phyloP scores from a whole-genome alignment of 768 basidiomycete genomes.

The Lentinula lateritia region DNA sequence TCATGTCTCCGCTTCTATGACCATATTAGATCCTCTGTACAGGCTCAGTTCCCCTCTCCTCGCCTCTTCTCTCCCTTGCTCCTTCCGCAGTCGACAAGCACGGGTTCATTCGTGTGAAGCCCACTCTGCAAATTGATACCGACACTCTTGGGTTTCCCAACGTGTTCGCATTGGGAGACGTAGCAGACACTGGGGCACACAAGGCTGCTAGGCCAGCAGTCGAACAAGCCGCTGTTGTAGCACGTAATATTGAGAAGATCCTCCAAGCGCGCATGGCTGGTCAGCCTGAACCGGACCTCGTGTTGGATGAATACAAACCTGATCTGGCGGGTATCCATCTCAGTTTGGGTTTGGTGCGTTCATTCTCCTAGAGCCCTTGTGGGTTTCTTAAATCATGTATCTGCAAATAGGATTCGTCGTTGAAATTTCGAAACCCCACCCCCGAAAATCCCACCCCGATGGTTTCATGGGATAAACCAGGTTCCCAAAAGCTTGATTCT shows the following conservation, averaged over 20 bases:
- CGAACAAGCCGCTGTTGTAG: slow-evolving; percentile 6
- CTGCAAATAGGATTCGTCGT: not conserved
- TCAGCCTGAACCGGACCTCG: not conserved
- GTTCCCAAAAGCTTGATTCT: not conserved
- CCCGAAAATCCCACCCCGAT: not conserved
- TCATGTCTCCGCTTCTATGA: not conserved
- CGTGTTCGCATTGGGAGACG: slow-evolving; percentile 11
- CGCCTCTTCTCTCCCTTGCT: slow-evolving; percentile 9
- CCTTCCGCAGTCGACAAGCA: slow-evolving; percentile 9
- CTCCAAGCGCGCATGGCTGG: not conserved
- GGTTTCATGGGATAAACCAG: not conserved
- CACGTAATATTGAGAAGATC: slow-evolving; percentile 7
- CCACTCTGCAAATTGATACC: slow-evolving; percentile 12
- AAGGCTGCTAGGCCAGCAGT: slow-evolving; percentile 10
- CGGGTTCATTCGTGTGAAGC: slow-evolving; percentile 10
- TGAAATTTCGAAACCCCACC: not conserved
- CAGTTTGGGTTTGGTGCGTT: slow-evolving; percentile 7
- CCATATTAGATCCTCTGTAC: slow-evolving; percentile 10
- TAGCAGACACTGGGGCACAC: slow-evolving; percentile 11
- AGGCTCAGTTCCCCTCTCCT: slow-evolving; percentile 10
- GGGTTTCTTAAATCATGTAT: not conserved
- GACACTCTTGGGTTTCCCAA: not conserved
- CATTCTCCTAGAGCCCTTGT: not conserved
- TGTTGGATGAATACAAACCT: slow-evolving; percentile 6
- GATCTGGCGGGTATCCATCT: slow-evolving; percentile 9